phyloP scores from a whole-genome alignment of 2,329 filamentous ascomycete genomes.

The Fusarium haematococcum region DNA sequence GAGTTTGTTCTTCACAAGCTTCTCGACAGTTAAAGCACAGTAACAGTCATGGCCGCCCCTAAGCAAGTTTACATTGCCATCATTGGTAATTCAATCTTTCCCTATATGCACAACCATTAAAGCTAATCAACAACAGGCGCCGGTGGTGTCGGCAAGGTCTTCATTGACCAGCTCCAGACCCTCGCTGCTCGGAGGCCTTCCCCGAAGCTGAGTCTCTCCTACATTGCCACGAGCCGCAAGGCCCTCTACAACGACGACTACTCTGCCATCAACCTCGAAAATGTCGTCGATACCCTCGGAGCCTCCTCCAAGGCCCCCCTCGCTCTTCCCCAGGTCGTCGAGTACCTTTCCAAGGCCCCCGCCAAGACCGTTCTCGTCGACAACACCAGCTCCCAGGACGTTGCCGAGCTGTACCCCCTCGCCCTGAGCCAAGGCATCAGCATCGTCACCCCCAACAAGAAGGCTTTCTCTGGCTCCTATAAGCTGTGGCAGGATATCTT shows the following conservation, averaged over 20 bases:
- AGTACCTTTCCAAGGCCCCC: conserved; percentile 82
- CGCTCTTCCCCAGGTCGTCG: conserved; percentile 75
- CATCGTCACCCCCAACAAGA: conserved; percentile 98
- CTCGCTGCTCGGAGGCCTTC: conserved; percentile 75
- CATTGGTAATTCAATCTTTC: conserved; percentile 54
- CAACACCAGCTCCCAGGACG: conserved; percentile 91
- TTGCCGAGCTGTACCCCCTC: conserved; percentile 85
- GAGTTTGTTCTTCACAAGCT: conserved; percentile 44
- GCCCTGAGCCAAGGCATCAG: conserved; percentile 86
- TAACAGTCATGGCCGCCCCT: conserved; percentile 55
- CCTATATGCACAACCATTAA: not conserved
- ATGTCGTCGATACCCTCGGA: conserved; percentile 71
- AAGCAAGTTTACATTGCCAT: conserved; percentile 66
- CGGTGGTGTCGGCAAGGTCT: conserved; percentile 92
- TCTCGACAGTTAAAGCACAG: conserved; percentile 21
- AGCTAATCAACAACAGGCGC: conserved; percentile 69
- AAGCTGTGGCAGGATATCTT: conserved; percentile 92
- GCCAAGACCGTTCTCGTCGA: conserved; percentile 87
- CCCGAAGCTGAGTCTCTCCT: conserved; percentile 80
- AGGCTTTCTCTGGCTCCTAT: conserved; percentile 88
- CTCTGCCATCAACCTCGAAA: conserved; percentile 72
- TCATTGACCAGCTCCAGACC: conserved; percentile 82
- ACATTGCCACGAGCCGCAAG: conserved; percentile 88
- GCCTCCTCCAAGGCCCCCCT: conserved; percentile 74
- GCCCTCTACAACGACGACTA: conserved; percentile 82